These are phyloP conservation scores for Tuctoria greenei DNA, from an alignment of 176 grass and related monocot genomes.

Conservation along the genomic window DNA sequence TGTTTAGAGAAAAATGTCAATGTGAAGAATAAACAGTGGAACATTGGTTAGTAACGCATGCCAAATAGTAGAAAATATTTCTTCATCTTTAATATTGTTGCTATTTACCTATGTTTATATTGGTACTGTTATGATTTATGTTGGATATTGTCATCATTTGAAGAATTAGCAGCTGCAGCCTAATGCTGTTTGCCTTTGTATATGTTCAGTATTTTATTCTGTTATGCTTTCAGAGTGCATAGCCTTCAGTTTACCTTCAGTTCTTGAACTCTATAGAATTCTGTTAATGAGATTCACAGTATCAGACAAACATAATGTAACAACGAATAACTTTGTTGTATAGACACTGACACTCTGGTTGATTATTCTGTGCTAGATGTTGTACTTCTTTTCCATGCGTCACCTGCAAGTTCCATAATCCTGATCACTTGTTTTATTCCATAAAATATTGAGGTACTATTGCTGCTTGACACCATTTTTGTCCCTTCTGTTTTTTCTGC, in stretches of 20 bases:
- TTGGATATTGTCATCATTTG: background rate
- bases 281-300: background rate
- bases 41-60: background rate
- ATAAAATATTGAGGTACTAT: conserved; percentile 8
- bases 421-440: background rate
- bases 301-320: background rate
- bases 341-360: background rate
- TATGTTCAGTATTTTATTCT: background rate
- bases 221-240: background rate
- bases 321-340: too few relatives aligned
- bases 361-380: background rate
- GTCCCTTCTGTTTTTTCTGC: conserved; percentile 23
- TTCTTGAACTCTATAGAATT: background rate
- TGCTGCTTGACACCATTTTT: conserved; percentile 18
- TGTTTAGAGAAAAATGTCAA: conserved; percentile 27
- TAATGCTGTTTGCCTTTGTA: background rate
- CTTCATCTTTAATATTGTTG: background rate
- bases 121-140: background rate
- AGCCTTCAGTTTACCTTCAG: background rate
- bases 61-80: background rate
- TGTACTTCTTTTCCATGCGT: background rate
- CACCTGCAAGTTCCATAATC: background rate
- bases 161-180: background rate
- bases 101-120: background rate
- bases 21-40: conserved; percentile 13